These are phyloP conservation scores for Pseudonitzschia delicatissima DNA, from an alignment of 108 stramenopile species.

Conservation along the genomic window DNA sequence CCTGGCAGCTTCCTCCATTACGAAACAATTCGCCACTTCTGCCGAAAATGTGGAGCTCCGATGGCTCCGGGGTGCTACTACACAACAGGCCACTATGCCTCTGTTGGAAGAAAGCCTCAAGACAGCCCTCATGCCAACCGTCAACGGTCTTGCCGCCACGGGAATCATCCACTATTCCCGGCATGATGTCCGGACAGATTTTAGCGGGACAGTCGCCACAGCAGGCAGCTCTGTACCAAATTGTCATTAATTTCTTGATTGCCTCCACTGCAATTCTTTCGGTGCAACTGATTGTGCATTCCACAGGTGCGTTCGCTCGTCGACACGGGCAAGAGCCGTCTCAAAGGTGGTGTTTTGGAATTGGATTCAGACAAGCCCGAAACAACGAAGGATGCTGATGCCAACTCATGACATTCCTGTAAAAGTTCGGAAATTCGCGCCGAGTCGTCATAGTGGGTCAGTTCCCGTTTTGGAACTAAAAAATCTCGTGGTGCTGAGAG, in stretches of 20 bases:
- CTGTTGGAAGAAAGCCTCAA: constrained; percentile 21
- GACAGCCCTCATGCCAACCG: constrained; percentile 52
- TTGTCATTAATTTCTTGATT: constrained; percentile 81
- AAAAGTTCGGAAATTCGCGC: no score
- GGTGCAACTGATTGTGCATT: constrained; percentile 37
- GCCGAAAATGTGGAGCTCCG: constrained; percentile 47
- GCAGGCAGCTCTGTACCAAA: constrained; percentile 84
- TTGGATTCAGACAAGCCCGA: no score
- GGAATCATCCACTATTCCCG: constrained; percentile 85
- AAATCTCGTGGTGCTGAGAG: neutral
- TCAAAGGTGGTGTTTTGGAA: constrained; percentile 2
- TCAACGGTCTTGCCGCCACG: constrained; percentile 68
- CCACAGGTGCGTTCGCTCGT: constrained; percentile 38
- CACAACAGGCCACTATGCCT: constrained; percentile 23
- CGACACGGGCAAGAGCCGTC: constrained; percentile 16
- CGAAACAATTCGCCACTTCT: constrained; percentile 33
- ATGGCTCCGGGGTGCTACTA: constrained; percentile 30
- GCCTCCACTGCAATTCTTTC: constrained; percentile 30
- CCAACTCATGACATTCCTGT: no score
- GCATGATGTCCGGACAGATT: constrained; percentile 95
- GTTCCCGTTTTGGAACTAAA: neutral
- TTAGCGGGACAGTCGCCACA: constrained; percentile 71
- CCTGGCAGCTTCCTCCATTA: constrained; percentile 41
- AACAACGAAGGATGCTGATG: no score
- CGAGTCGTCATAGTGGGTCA: no score